Percentiles rank a stretch among this genome's conserved stretches.
phyloP scores from a whole-genome alignment of 129 eudicot genomes.

The Centella asiatica region DNA sequence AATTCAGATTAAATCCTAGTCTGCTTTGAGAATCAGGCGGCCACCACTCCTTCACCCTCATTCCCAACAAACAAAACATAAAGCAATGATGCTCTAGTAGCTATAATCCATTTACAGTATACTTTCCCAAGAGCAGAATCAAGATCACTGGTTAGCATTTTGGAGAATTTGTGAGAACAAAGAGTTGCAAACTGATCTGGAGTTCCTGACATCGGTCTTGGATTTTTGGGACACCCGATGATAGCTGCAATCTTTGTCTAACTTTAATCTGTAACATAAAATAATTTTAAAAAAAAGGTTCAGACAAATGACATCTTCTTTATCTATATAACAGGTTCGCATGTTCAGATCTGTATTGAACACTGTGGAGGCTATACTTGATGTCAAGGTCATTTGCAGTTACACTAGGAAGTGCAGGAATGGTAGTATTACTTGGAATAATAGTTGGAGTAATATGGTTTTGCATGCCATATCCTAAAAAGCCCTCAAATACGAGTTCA shows the following conservation, averaged over 20 bases:
- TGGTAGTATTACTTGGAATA: constrained; percentile 16
- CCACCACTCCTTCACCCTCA: neutral
- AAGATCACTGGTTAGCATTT: constrained; percentile 11
- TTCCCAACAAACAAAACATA: constrained; percentile 2
- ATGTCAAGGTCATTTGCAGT: constrained; percentile 35
- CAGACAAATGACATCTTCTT: neutral
- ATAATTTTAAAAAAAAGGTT: neutral
- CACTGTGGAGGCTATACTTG: constrained; percentile 4
- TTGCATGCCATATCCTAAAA: constrained; percentile 13
- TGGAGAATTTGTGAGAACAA: neutral
- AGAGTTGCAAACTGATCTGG: constrained; percentile 13
- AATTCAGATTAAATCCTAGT: no score
- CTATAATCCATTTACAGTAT: neutral
- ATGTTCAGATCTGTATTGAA: constrained; percentile 24
- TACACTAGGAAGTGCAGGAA: constrained; percentile 31
- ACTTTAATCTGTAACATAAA: neutral
- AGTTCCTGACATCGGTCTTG: neutral
- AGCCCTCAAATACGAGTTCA: constrained; percentile 33
- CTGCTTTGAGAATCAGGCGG: neutral
- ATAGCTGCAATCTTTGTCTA: neutral
- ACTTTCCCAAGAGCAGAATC: constrained; percentile 11
- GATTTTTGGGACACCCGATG: neutral
- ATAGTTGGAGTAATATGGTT: constrained; percentile 15
- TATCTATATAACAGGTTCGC: constrained; percentile 11
- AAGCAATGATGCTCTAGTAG: neutral